Evolutionary conservation across 75 land plant species (phyloP), one percentile per base, ranked within the genome.

Genomic region (Picea sitchensis): DNA sequence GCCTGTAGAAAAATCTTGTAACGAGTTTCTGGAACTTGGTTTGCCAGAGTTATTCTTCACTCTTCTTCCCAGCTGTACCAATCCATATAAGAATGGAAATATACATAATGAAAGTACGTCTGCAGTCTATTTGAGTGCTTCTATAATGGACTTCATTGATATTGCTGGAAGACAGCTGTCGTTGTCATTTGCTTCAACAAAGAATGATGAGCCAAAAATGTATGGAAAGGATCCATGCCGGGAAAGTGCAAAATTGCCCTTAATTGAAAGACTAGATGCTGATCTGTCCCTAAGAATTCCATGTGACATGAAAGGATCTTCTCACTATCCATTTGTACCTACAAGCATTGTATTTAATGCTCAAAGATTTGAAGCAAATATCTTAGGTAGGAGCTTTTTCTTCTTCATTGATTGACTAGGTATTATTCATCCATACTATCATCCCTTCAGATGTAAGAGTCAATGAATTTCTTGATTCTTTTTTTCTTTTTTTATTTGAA

Each of bases 251-350:
- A 7, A 65, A 72, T 14, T 83, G 4, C 34, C 77, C 51, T 44
- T 91, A 47, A 78, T 91, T 64, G 57, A 67, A 57, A 54, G 80
- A 56, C 58, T 84, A 18, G 80, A 79, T 84, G 88, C 84, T 76
- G 87, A 88, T 81, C 21, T 92, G 17, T 90, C 85, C 82, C 20
- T 92, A 17, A 87, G 82, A 78, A 88, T 92, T 73, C 90, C 90
- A 3, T 74, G 62, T n/a, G 75, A 72, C 44, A 41, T 14, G 60
- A 58, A 77, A 56, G 23, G 58, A 44, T 59, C 54, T 47, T 4
- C 15, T 71, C 68, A 31, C 68, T 9, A 65, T 59, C n/a, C 59
- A 79, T 59, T 77, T 72, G 0, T 58, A 75, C 54, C 84, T 4
- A 65, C 73, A 17, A 79, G 68, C 56, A 32, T 90, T 75, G 86